Evolutionary conservation across 495 filamentous ascomycete species (phyloP).

Genomic region (Podospora appendiculata): DNA sequence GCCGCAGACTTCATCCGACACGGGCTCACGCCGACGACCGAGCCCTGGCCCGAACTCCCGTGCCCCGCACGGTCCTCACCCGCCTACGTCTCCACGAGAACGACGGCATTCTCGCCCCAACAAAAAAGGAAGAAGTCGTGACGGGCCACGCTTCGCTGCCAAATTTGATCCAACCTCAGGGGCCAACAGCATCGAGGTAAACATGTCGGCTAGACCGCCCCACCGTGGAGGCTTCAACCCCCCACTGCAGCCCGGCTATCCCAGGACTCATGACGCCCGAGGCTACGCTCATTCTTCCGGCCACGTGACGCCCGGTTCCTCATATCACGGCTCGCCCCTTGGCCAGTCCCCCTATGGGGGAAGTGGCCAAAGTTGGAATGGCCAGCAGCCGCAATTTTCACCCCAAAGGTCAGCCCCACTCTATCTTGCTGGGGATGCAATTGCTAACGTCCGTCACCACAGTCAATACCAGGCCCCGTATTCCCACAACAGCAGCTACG

Average conservation of each 20-base stretch:
- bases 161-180: conserved; percentile 31
- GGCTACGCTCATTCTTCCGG: conserved; percentile 53
- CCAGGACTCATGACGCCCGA: conserved; percentile 24
- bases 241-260: conserved; percentile 22
- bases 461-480: conserved; percentile 52
- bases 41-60: conserved; percentile 21
- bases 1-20: conserved; percentile 26
- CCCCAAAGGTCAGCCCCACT: conserved; percentile 51
- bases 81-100: conserved; percentile 25
- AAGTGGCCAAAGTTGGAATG: conserved; percentile 49
- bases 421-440: not conserved
- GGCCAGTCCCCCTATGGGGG: conserved; percentile 58
- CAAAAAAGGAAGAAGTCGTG: conserved; percentile 26
- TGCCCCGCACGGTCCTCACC: conserved; percentile 22
- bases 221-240: conserved; percentile 31
- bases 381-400: conserved; percentile 43
- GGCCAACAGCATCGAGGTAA: conserved; percentile 41
- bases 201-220: conserved; percentile 32
- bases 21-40: conserved; percentile 23
- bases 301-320: conserved; percentile 49
- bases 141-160: conserved; percentile 20
- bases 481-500: conserved; percentile 47
- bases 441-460: conserved; percentile 14
- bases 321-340: conserved; percentile 61
- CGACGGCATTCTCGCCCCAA: conserved; percentile 27